phyloP scores from a whole-genome alignment of 2,329 filamentous ascomycete species.

The Penicillium sclerotiorum region DNA sequence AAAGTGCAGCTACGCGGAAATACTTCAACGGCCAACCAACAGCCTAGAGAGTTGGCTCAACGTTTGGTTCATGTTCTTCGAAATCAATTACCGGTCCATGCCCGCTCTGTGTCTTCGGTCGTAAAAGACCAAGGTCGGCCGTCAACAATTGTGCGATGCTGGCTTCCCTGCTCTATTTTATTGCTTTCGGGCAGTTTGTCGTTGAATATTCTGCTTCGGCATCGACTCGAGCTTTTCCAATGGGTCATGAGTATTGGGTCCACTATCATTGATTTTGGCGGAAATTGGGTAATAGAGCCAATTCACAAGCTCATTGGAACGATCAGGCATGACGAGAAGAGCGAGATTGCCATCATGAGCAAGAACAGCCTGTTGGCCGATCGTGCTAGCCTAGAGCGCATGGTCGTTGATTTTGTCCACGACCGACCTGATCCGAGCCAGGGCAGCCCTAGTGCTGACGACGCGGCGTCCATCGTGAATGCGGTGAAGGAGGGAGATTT shows the following conservation, averaged over 20 bases:
- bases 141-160: conserved; percentile 76
- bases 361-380: conserved; percentile 88
- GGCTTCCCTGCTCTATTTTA: conserved; percentile 73
- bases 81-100: conserved; percentile 68
- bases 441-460: conserved; percentile 59
- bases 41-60: conserved; percentile 40
- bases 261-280: conserved; percentile 87
- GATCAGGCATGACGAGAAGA: conserved; percentile 88
- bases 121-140: conserved; percentile 73
- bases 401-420: conserved; percentile 94
- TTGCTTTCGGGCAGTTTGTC: conserved; percentile 84
- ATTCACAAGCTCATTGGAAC: conserved; percentile 81
- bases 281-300: conserved; percentile 93
- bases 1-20: conserved; percentile 34
- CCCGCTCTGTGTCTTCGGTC: conserved; percentile 57
- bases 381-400: conserved; percentile 87
- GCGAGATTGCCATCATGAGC: conserved; percentile 96
- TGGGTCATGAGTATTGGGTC: conserved; percentile 79
- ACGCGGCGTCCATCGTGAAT: conserved; percentile 72
- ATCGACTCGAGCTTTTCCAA: conserved; percentile 72
- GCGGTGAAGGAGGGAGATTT: conserved; percentile 91
- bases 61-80: conserved; percentile 63
- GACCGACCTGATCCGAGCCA: conserved; percentile 68
- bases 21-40: conserved; percentile 37
- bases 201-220: conserved; percentile 74